phyloP scores from a whole-genome alignment of 805 yeast species.

The Candida coleopterorum region DNA sequence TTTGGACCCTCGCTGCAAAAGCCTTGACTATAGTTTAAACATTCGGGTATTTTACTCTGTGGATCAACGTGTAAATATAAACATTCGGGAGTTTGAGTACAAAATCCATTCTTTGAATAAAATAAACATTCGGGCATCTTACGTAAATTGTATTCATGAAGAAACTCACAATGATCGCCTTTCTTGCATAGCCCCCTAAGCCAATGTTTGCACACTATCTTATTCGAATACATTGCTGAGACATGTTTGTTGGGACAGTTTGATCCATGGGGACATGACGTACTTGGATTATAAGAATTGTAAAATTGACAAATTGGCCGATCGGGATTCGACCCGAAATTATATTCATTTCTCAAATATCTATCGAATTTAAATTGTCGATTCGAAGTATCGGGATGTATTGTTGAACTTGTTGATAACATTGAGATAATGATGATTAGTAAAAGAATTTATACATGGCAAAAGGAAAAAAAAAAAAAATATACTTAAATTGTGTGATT shows the following conservation, averaged over 20 bases:
- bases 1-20: slow-evolving; percentile 90
- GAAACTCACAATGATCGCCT: slow-evolving; percentile 92
- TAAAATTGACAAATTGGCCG: slow-evolving; percentile 80
- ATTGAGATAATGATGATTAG: no score
- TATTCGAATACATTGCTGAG: slow-evolving; percentile 42
- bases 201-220: slow-evolving; percentile 97
- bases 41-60: slow-evolving; percentile 79
- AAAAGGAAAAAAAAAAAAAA: no score
- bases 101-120: slow-evolving; percentile 74
- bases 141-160: slow-evolving; percentile 89
- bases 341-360: slow-evolving; percentile 72
- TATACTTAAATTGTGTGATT: neutral
- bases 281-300: slow-evolving; percentile 45
- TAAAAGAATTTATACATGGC: no score
- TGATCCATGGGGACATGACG: slow-evolving; percentile 81
- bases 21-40: slow-evolving; percentile 78
- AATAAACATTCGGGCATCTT: slow-evolving; percentile 97
- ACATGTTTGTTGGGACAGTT: slow-evolving; percentile 85
- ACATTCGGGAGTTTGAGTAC: slow-evolving; percentile 93
- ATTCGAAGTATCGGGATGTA: slow-evolving; percentile 38
- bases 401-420: slow-evolving; percentile 34
- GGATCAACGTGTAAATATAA: slow-evolving; percentile 91
- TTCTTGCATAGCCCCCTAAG: slow-evolving; percentile 94
- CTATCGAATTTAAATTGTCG: slow-evolving; percentile 67
- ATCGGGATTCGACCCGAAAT: slow-evolving; percentile 81